Conservation (phyloP, 2,329 filamentous ascomycete species). For the Cucurbitaria berberidis region DNA sequence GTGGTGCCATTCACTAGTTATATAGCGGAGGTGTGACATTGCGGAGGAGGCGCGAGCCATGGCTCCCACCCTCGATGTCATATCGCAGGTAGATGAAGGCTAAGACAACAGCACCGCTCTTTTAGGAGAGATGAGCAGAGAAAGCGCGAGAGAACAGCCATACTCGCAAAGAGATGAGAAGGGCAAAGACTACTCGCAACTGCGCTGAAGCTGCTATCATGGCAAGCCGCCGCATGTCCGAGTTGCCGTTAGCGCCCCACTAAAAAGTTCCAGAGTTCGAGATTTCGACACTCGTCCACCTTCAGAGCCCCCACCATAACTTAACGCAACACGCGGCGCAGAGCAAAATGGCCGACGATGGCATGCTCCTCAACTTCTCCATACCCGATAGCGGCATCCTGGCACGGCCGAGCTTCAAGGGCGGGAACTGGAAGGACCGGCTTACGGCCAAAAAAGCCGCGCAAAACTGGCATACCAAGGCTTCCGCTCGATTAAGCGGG, state of each 20-base stretch:
- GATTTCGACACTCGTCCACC: slow-evolving; percentile 13
- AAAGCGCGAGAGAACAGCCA: slow-evolving; percentile 16
- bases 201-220: slow-evolving; percentile 32
- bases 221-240: slow-evolving; percentile 3
- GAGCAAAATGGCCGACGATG: slow-evolving; percentile 83
- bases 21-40: slow-evolving; percentile 29
- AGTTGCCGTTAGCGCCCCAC: slow-evolving; percentile 19
- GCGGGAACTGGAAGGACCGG: slow-evolving; percentile 92
- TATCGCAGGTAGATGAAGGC: slow-evolving; percentile 8
- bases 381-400: slow-evolving; percentile 71
- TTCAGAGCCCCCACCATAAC: slow-evolving; percentile 6
- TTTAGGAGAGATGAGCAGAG: slow-evolving; percentile 11
- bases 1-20: slow-evolving; percentile 22
- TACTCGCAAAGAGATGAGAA: slow-evolving; percentile 19
- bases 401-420: slow-evolving; percentile 72
- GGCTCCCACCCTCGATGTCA: slow-evolving; percentile 9
- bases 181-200: slow-evolving; percentile 28
- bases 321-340: neutral
- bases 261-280: slow-evolving; percentile 25
- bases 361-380: slow-evolving; percentile 92
- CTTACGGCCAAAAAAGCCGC: slow-evolving; percentile 76
- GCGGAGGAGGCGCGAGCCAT: slow-evolving; percentile 27
- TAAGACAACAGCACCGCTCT: slow-evolving; percentile 7
- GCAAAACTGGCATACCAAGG: slow-evolving; percentile 59
- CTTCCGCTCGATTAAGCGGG: slow-evolving; percentile 40